A percentile compares a stretch with the other conserved stretches of the same genome.
Conservation (phyloP, 2,329 filamentous ascomycete species). For the Alternaria brassicicola region DNA sequence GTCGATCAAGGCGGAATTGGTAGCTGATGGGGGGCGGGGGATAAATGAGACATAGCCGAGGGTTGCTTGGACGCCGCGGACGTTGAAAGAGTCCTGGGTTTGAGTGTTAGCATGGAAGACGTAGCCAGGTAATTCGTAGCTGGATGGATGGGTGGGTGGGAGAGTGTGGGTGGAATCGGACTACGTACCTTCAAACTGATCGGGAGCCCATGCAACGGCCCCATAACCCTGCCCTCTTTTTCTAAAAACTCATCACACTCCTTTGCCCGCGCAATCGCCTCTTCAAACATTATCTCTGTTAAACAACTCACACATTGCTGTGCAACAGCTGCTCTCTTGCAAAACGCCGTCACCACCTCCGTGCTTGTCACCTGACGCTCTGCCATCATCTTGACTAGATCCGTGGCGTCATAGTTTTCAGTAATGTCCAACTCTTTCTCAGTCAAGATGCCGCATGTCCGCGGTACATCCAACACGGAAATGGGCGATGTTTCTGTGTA, state of each 20-base stretch:
- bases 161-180: background rate
- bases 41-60: conserved; percentile 62
- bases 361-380: conserved; percentile 31
- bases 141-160: background rate
- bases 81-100: conserved; percentile 62
- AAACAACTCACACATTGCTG: conserved; percentile 62
- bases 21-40: conserved; percentile 34
- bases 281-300: conserved; percentile 53
- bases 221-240: conserved; percentile 52
- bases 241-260: conserved; percentile 48
- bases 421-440: conserved; percentile 44
- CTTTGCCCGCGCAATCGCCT: conserved; percentile 48
- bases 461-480: conserved; percentile 40
- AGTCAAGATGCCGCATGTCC: conserved; percentile 39
- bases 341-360: conserved; percentile 61
- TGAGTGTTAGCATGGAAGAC: no score
- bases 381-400: conserved; percentile 35
- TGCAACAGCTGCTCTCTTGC: conserved; percentile 60
- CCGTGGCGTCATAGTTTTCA: conserved; percentile 44
- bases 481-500: conserved; percentile 28
- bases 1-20: conserved; percentile 47
- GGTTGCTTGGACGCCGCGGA: conserved; percentile 63
- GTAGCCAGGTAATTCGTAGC: background rate
- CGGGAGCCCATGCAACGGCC: conserved; percentile 61
- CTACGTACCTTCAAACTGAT: conserved; percentile 58